Evolutionary conservation across 2,329 filamentous ascomycete genomes (phyloP), one percentile per base, ranked within the genome.

Genomic region (Aspergillus eucalypticola): DNA sequence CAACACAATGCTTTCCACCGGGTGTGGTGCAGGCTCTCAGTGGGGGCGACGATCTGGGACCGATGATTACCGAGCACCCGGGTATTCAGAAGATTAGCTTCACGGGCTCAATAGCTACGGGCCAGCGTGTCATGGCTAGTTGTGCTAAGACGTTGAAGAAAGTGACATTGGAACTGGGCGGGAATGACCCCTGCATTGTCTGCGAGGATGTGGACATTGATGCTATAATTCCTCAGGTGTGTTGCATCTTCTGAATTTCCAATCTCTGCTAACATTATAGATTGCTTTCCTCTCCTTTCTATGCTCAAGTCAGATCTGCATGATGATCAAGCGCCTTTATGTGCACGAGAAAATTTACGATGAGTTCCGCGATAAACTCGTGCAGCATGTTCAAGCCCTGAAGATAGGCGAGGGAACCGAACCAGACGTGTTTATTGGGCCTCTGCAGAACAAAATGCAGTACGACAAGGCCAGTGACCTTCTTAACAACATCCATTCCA

Each of bases 361-460:
- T 25, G 68, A 78, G 17, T 87, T 89, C 72, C 73, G 83, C 2
- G 71, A 76, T 2, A 80, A 76, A 1, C 64, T 83, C 46, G 75
- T 81, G 5, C 75, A 78, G 42, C 78, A 82, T 38, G 80, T 81
- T 38, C 78, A 81, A 56, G 62, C 60, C 2, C 61, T 80, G 27
- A 75, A 76, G 53, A 67, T 77, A 46, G 81, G 77, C 67, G 59
- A 72, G 42, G 70, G 71, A 60, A 74, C 67, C 64, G 72, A 82
- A 57, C 78, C 74, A 53, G 76, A 76, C 44, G 78, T 81, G 46
- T 70, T 84, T 41, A 81, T 86, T 58, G 84, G 86, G 0, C 88
- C 88, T 0, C 74, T 90, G 2, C 86, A 87, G 61, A 90, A 90
- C 73, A 74, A 80, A 64, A 83, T 86, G 81, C 88, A 90, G 72